phyloP scores from a whole-genome alignment of 2,329 filamentous ascomycete genomes.

The Beauveria medogensis region DNA sequence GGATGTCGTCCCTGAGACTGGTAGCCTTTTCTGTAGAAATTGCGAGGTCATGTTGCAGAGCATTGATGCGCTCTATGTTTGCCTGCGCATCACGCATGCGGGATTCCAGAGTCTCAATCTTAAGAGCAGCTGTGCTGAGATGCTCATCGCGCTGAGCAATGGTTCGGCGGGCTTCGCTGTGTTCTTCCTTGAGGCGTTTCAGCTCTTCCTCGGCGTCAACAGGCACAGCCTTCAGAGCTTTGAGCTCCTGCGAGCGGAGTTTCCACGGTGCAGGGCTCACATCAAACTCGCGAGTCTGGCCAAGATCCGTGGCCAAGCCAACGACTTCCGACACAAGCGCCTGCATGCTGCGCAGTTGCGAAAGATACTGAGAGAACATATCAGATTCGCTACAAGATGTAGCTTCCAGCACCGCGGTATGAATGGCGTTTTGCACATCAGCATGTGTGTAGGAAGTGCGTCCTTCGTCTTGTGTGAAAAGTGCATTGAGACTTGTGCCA shows the following conservation, averaged over 20 bases:
- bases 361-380: conserved; percentile 59
- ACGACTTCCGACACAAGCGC: conserved; percentile 62
- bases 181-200: conserved; percentile 68
- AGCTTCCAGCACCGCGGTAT: conserved; percentile 38
- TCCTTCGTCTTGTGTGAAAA: conserved; percentile 62
- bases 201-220: conserved; percentile 82
- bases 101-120: conserved; percentile 86
- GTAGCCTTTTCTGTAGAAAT: conserved; percentile 41
- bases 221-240: conserved; percentile 70
- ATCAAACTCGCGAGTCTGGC: conserved; percentile 73
- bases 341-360: conserved; percentile 57
- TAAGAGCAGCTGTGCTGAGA: conserved; percentile 79
- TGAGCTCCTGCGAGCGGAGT: conserved; percentile 71
- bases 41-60: conserved; percentile 53
- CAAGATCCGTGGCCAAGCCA: conserved; percentile 60
- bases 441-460: conserved; percentile 55
- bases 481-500: conserved; percentile 55
- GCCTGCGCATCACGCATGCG: conserved; percentile 76
- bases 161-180: conserved; percentile 66
- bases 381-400: conserved; percentile 55
- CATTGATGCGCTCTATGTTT: conserved; percentile 62
- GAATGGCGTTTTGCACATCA: conserved; percentile 59
- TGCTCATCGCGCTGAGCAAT: conserved; percentile 70
- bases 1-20: conserved; percentile 54
- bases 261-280: conserved; percentile 72